Percentiles rank a stretch among this genome's conserved stretches.
phyloP scores from a whole-genome alignment of 257 asterid species.

The Ajuga chamaepitys region DNA sequence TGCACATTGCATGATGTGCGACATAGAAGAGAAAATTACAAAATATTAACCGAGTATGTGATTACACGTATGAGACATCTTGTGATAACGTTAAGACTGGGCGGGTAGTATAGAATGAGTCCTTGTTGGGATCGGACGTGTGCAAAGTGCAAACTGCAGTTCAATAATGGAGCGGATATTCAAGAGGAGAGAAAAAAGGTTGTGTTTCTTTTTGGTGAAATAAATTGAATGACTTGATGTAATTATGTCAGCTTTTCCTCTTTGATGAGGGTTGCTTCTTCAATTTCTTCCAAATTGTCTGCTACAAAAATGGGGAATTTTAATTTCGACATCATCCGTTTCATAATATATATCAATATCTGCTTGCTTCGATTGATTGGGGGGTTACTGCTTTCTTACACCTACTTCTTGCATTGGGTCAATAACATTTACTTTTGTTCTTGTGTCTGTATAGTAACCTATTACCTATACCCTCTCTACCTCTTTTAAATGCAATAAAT shows the following conservation, averaged over 20 bases:
- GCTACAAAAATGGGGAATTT: conserved; percentile 33
- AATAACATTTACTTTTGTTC: conserved; percentile 12
- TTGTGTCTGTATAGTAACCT: conserved; percentile 15
- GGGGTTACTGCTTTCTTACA: conserved; percentile 2
- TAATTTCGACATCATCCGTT: conserved; percentile 3
- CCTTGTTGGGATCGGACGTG: conserved; percentile 30
- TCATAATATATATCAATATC: not conserved
- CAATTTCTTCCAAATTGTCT: conserved; percentile 44
- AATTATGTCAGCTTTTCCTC: conserved; percentile 36
- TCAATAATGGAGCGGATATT: conserved; percentile 20
- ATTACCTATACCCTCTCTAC: not conserved
- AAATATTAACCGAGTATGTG: too few relatives aligned
- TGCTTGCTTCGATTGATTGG: conserved; percentile 4
- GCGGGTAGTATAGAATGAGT: not conserved
- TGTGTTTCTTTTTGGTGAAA: conserved; percentile 13
- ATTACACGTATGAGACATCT: too few relatives aligned
- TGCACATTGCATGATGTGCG: too few relatives aligned
- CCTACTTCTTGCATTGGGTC: conserved; percentile 4
- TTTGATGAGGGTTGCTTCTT: conserved; percentile 34
- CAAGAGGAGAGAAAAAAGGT: not conserved
- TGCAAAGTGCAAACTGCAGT: conserved; percentile 37
- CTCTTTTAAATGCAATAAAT: conserved; percentile 11
- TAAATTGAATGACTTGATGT: conserved; percentile 16
- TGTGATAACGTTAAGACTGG: too few relatives aligned
- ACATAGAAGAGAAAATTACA: too few relatives aligned